A percentile compares a stretch with the other conserved stretches of the same genome.
These are phyloP conservation scores for Apiospora hydei DNA, from an alignment of 2,329 filamentous ascomycete genomes.

Conservation along the genomic window DNA sequence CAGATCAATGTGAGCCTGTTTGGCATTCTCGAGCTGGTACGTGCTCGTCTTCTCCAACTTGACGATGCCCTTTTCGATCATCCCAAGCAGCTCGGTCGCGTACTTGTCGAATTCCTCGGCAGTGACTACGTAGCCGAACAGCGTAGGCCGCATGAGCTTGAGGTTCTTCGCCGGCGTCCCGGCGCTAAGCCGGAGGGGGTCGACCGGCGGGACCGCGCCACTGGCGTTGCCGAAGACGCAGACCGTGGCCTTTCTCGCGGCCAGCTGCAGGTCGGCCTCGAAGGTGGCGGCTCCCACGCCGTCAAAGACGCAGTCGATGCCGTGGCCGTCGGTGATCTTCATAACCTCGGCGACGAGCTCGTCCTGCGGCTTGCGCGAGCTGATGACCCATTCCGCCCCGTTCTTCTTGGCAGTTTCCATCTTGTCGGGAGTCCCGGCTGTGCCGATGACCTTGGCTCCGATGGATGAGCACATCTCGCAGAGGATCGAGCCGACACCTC, in stretches of 20 bases:
- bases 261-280: constrained; percentile 75
- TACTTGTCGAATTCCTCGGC: constrained; percentile 77
- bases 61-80: constrained; percentile 66
- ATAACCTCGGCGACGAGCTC: constrained; percentile 65
- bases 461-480: constrained; percentile 76
- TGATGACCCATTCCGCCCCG: constrained; percentile 76
- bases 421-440: constrained; percentile 78
- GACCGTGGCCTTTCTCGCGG: constrained; percentile 79
- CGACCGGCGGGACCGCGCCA: constrained; percentile 77
- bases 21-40: constrained; percentile 78
- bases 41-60: constrained; percentile 75
- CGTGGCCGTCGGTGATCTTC: constrained; percentile 75
- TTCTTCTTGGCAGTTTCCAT: constrained; percentile 70
- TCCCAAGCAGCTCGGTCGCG: constrained; percentile 73
- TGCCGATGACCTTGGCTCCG: constrained; percentile 81
- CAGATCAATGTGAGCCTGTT: constrained; percentile 77
- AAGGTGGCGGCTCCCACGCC: constrained; percentile 87
- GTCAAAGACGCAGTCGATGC: constrained; percentile 82
- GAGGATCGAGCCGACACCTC: constrained; percentile 79
- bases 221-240: constrained; percentile 83
- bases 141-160: constrained; percentile 75
- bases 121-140: constrained; percentile 75
- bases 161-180: constrained; percentile 68
- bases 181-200: constrained; percentile 61
- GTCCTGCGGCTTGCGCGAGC: constrained; percentile 63